phyloP scores from a whole-genome alignment of 345 rosid species.

The Ceriops zippeliana region DNA sequence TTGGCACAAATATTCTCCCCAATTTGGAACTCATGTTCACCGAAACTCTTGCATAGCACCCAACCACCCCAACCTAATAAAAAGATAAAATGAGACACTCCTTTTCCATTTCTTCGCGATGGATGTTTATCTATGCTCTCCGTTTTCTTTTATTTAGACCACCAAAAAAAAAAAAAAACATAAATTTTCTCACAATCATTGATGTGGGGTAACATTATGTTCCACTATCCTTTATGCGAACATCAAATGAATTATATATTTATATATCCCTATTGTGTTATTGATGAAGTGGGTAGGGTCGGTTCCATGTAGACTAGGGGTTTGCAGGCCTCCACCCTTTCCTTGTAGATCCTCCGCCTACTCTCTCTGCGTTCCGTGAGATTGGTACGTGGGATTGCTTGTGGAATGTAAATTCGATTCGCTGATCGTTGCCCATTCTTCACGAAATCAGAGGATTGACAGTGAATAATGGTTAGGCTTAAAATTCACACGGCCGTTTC shows the following conservation, averaged over 20 bases:
- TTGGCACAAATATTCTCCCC: no score
- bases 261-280: constrained; percentile 3
- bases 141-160: neutral
- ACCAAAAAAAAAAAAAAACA: neutral
- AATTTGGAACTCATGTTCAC: no score
- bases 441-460: constrained; percentile 15
- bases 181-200: constrained; percentile 32
- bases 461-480: neutral
- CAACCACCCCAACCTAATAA: no score
- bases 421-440: neutral
- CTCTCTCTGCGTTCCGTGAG: neutral
- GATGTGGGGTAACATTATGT: constrained; percentile 30
- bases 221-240: neutral
- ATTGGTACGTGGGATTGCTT: constrained; percentile 20
- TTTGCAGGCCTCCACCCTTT: constrained; percentile 30
- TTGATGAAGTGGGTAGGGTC: constrained; percentile 48
- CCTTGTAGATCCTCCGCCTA: constrained; percentile 39
- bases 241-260: neutral
- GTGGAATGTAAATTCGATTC: constrained; percentile 16
- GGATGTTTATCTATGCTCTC: neutral
- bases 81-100: neutral
- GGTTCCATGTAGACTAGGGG: constrained; percentile 23
- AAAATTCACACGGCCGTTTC: neutral
- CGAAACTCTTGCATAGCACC: no score
- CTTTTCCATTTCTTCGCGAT: neutral